phyloP scores from a whole-genome alignment of 2,329 filamentous ascomycete species.

The Curvularia eragrostidis region DNA sequence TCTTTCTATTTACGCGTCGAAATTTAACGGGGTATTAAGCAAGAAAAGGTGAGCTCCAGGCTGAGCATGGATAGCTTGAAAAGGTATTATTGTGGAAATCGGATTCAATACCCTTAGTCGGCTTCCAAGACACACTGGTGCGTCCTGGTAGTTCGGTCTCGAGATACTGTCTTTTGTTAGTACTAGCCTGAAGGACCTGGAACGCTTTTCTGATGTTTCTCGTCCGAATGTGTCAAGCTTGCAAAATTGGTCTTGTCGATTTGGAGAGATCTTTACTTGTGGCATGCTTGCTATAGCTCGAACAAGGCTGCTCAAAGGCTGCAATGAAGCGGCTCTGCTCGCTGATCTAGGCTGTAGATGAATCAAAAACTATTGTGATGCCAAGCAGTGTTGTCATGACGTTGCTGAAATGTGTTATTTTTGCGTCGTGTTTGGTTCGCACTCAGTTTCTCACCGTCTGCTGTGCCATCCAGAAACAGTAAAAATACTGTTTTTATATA shows the following conservation, averaged over 20 bases:
- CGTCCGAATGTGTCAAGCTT: neutral
- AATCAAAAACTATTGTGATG: neutral
- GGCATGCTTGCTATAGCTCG: neutral
- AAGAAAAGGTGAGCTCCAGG: neutral
- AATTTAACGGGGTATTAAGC: neutral
- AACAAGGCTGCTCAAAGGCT: neutral
- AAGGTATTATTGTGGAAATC: neutral
- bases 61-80: neutral
- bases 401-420: neutral
- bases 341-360: neutral
- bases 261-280: neutral
- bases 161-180: neutral
- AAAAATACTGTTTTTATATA: too few species aligned
- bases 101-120: neutral
- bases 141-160: neutral
- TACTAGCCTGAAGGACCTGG: neutral
- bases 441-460: neutral
- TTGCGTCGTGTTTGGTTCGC: neutral
- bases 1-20: neutral
- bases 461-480: too few species aligned
- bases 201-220: neutral
- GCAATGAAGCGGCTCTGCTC: neutral
- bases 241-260: neutral
- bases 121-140: neutral
- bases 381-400: neutral